phyloP scores from a whole-genome alignment of 1,284 basidiomycete species.

The Lentinula novae-zelandiae region DNA sequence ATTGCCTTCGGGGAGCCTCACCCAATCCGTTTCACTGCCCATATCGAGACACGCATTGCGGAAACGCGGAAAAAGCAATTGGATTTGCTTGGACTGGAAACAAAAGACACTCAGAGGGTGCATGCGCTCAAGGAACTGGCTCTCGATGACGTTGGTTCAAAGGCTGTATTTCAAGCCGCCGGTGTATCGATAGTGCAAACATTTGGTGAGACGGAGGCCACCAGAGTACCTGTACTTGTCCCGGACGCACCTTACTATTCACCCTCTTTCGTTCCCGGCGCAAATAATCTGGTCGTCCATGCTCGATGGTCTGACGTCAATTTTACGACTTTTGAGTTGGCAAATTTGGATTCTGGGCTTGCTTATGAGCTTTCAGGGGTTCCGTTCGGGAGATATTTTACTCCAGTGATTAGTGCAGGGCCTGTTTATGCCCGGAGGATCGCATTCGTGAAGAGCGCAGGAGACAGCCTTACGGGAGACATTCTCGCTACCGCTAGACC shows the following conservation, averaged over 20 bases:
- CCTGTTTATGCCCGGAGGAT: constrained; percentile 40
- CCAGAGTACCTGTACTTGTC: constrained; percentile 45
- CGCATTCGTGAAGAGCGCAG: constrained; percentile 60
- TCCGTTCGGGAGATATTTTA: constrained; percentile 62
- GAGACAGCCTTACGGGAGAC: constrained; percentile 56
- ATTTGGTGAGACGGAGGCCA: constrained; percentile 28
- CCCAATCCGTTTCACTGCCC: constrained; percentile 55
- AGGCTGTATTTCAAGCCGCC: constrained; percentile 53
- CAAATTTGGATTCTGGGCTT: constrained; percentile 42
- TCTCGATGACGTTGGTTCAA: constrained; percentile 47
- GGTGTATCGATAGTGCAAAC: constrained; percentile 49
- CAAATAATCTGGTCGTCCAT: constrained; percentile 51
- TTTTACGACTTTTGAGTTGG: constrained; percentile 64
- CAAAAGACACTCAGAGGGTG: constrained; percentile 48
- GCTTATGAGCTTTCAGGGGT: constrained; percentile 51
- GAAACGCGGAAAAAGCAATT: constrained; percentile 43
- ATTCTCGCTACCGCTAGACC: constrained; percentile 57
- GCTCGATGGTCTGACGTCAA: constrained; percentile 63
- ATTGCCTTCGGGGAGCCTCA: constrained; percentile 37
- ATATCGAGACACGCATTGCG: constrained; percentile 59
- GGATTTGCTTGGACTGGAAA: constrained; percentile 51
- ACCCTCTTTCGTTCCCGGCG: constrained; percentile 56
- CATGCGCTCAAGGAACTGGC: constrained; percentile 58
- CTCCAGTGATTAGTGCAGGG: constrained; percentile 49
- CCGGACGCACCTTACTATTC: constrained; percentile 57